Percentiles rank a stretch among this genome's conserved stretches.
Conservation (phyloP, 371 early-diverging fungal genomes). For the Nematocida major region DNA sequence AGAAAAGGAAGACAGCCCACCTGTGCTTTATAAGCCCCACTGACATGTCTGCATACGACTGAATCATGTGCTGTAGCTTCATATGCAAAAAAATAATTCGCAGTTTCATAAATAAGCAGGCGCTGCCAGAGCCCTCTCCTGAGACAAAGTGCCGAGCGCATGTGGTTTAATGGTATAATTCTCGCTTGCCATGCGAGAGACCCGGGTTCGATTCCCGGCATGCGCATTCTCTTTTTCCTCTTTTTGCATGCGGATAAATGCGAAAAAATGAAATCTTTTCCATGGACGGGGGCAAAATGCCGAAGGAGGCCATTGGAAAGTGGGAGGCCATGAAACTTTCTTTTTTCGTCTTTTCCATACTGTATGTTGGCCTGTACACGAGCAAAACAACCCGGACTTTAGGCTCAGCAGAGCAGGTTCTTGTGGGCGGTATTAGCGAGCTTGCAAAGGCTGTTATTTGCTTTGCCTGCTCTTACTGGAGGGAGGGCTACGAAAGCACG, state of each 20-base stretch:
- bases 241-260: neutral
- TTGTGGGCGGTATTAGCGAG: neutral
- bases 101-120: neutral
- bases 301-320: neutral
- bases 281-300: neutral
- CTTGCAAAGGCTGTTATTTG: neutral
- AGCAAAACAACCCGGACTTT: neutral
- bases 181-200: conserved; percentile 67
- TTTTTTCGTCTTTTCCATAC: neutral
- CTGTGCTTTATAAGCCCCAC: conserved; percentile 45
- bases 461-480: neutral
- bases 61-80: conserved; percentile 51
- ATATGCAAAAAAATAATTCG: conserved; percentile 47
- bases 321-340: neutral
- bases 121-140: neutral
- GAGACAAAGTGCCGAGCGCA: conserved; percentile 53
- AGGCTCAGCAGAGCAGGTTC: neutral
- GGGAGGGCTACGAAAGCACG: neutral
- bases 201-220: conserved; percentile 70
- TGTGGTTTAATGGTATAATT: conserved; percentile 68
- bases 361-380: neutral
- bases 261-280: neutral
- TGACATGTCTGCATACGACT: conserved; percentile 60
- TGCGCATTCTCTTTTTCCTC: conserved; percentile 64
- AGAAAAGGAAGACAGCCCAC: conserved; percentile 51